Conservation (phyloP, 2,329 filamentous ascomycete species). For the Sporothrix humicola region DNA sequence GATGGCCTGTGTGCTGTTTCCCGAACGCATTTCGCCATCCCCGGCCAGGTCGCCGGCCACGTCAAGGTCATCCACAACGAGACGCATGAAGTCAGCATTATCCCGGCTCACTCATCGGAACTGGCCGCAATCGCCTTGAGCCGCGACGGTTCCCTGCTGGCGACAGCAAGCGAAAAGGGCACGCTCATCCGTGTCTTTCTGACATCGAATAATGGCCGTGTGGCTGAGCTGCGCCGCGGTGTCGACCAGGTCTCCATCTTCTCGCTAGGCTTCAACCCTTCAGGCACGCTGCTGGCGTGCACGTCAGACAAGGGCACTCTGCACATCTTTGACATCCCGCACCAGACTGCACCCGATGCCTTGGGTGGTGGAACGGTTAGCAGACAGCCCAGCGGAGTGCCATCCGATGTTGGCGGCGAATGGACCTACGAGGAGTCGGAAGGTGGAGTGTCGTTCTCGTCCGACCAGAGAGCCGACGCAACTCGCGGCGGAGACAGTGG, state of each 20-base stretch:
- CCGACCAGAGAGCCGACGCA: conserved; percentile 33
- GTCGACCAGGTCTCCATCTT: conserved; percentile 88
- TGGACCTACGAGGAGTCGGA: conserved; percentile 38
- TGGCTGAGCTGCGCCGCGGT: conserved; percentile 85
- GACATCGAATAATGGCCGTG: conserved; percentile 76
- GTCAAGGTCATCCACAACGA: conserved; percentile 83
- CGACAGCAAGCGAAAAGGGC: conserved; percentile 89
- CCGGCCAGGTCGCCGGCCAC: conserved; percentile 85
- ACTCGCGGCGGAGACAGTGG: conserved; percentile 42
- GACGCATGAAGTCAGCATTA: conserved; percentile 86
- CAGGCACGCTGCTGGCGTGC: conserved; percentile 79
- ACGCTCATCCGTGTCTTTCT: conserved; percentile 88
- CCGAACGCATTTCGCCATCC: conserved; percentile 74
- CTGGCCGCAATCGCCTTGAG: conserved; percentile 82
- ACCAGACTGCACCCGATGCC: conserved; percentile 43
- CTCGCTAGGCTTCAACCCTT: conserved; percentile 85
- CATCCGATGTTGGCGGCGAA: conserved; percentile 34
- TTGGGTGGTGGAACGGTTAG: background rate
- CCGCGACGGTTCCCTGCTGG: conserved; percentile 77
- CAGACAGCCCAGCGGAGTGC: background rate
- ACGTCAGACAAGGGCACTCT: conserved; percentile 97
- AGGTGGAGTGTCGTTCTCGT: conserved; percentile 29
- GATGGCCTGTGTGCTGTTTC: conserved; percentile 80
- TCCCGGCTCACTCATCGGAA: conserved; percentile 83
- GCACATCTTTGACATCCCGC: conserved; percentile 87